Percentiles rank a stretch among this genome's conserved stretches.
phyloP scores from a whole-genome alignment of 2,329 filamentous ascomycete genomes.

The Pyricularia grisea region DNA sequence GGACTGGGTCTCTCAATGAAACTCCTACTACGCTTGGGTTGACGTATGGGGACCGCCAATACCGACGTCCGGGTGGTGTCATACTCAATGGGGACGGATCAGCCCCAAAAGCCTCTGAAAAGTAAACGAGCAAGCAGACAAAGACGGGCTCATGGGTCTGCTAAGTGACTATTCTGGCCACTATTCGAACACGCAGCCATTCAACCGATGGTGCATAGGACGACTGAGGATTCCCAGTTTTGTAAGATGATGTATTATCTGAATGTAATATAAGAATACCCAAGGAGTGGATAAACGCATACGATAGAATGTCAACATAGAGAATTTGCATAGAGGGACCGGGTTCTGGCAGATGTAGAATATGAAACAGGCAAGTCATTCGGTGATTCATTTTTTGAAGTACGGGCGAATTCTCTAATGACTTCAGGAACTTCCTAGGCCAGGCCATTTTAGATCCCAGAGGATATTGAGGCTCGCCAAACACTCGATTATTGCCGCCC shows the following conservation, averaged over 20 bases:
- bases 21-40: slow-evolving; percentile 1
- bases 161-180: background rate
- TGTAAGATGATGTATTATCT: background rate
- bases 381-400: background rate
- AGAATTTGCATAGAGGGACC: background rate
- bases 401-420: background rate
- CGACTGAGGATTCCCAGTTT: background rate
- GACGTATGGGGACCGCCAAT: slow-evolving; percentile 1
- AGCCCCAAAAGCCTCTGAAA: background rate
- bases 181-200: background rate
- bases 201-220: background rate
- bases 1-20: background rate
- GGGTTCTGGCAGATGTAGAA: background rate
- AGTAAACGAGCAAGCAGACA: background rate
- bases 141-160: background rate
- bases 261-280: background rate
- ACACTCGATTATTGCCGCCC: background rate
- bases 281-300: background rate
- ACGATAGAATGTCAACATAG: background rate
- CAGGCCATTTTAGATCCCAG: background rate
- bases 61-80: background rate
- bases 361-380: background rate
- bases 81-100: background rate
- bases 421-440: background rate
- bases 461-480: background rate